phyloP scores from a whole-genome alignment of 371 early-diverging fungal genomes.

The Haplosporangium sp. region DNA sequence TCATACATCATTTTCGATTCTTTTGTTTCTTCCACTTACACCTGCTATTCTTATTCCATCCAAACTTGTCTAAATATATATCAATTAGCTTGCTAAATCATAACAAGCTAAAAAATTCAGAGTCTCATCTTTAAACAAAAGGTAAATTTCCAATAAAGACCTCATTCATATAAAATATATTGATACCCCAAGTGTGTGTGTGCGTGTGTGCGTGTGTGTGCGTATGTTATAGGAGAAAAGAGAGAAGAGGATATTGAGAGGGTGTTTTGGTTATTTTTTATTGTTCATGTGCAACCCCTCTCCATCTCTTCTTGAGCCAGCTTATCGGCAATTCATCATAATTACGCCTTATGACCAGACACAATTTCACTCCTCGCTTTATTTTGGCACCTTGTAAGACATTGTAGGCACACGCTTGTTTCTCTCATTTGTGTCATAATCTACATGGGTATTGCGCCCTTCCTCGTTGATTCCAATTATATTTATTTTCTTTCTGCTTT shows the following conservation, averaged over 20 bases:
- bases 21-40: background rate
- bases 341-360: background rate
- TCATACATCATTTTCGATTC: background rate
- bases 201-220: no score
- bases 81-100: background rate
- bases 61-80: background rate
- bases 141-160: slow-evolving; percentile 3
- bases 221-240: no score
- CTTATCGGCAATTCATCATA: background rate
- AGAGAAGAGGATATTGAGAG: no score
- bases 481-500: background rate
- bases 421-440: background rate
- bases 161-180: background rate
- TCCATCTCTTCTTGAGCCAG: background rate
- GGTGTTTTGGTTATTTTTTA: background rate
- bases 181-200: background rate
- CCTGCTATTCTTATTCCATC: no score
- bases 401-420: background rate
- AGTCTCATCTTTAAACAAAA: background rate
- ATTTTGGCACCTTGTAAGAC: background rate
- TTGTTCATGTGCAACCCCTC: slow-evolving; percentile 4
- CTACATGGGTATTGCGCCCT: background rate
- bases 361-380: background rate
- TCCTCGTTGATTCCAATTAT: slow-evolving; percentile 2
- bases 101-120: background rate